Conservation (phyloP, 805 yeast genomes). For the Yarrowia porcina region DNA sequence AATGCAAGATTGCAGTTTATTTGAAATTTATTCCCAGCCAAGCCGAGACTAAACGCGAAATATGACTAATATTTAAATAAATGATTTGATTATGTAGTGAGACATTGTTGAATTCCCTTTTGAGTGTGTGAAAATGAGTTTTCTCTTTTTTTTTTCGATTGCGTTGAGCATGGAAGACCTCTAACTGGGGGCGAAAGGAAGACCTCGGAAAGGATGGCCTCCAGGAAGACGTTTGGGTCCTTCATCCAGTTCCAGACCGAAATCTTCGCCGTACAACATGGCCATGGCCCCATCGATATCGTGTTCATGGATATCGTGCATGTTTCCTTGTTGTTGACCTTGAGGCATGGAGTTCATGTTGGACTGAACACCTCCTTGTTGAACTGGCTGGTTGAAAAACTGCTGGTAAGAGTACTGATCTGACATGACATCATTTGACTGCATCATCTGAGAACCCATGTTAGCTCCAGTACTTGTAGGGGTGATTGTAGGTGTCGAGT, state of each 20-base stretch:
- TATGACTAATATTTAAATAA: background rate
- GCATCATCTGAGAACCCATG: conserved; percentile 11
- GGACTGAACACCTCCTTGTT: background rate
- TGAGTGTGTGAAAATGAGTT: background rate
- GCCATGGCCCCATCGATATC: conserved; percentile 25
- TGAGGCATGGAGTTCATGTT: conserved; percentile 2
- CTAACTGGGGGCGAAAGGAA: conserved; percentile 25
- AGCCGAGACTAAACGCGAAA: background rate
- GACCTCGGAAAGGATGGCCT: conserved; percentile 14
- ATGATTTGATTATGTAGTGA: background rate
- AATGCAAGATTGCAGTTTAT: background rate
- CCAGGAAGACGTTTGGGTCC: conserved; percentile 9
- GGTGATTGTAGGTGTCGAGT: conserved; percentile 21
- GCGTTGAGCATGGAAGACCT: background rate
- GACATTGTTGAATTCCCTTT: background rate
- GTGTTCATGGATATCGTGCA: conserved; percentile 15
- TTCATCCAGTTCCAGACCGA: conserved; percentile 7
- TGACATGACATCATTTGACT: conserved; percentile 1
- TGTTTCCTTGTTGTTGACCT: background rate
- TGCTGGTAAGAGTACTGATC: conserved; percentile 21
- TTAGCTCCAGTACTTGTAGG: conserved; percentile 38
- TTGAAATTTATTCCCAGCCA: background rate
- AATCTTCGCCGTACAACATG: conserved; percentile 16
- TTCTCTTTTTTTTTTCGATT: background rate
- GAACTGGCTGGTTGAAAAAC: conserved; percentile 6